Conservation (phyloP, 106 monocot species). For the Allium cepa region DNA sequence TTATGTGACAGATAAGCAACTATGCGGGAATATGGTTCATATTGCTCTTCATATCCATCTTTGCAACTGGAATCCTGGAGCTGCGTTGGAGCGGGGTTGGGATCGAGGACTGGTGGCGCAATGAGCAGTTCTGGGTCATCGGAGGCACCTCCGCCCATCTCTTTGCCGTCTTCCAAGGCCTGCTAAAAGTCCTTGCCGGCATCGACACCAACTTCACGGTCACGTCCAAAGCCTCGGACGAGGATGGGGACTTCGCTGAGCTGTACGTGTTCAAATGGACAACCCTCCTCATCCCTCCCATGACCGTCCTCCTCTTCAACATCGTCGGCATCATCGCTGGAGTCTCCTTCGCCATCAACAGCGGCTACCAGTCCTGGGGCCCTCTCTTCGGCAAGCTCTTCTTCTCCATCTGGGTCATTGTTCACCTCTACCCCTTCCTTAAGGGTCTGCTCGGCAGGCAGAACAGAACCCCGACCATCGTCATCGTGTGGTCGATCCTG, state of each 20-base stretch:
- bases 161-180: conserved; percentile 82
- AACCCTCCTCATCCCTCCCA: conserved; percentile 52
- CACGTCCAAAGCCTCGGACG: conserved; percentile 74
- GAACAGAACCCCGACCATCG: conserved; percentile 75
- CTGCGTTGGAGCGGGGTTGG: conserved; percentile 87
- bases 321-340: conserved; percentile 67
- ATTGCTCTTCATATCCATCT: conserved; percentile 70
- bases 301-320: conserved; percentile 57
- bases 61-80: conserved; percentile 79
- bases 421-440: conserved; percentile 71
- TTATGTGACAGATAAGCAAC: conserved; percentile 64
- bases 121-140: conserved; percentile 93
- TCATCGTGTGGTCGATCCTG: conserved; percentile 79
- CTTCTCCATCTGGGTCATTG: conserved; percentile 74
- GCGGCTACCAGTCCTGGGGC: conserved; percentile 73
- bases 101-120: conserved; percentile 93
- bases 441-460: conserved; percentile 73
- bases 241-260: conserved; percentile 67
- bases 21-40: conserved; percentile 91
- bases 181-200: conserved; percentile 78
- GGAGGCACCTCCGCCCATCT: conserved; percentile 92
- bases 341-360: conserved; percentile 62
- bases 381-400: conserved; percentile 69
- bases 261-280: conserved; percentile 83
- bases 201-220: conserved; percentile 94